Conservation (phyloP, 1,284 basidiomycete genomes). For the Hymenochaete sp. region DNA sequence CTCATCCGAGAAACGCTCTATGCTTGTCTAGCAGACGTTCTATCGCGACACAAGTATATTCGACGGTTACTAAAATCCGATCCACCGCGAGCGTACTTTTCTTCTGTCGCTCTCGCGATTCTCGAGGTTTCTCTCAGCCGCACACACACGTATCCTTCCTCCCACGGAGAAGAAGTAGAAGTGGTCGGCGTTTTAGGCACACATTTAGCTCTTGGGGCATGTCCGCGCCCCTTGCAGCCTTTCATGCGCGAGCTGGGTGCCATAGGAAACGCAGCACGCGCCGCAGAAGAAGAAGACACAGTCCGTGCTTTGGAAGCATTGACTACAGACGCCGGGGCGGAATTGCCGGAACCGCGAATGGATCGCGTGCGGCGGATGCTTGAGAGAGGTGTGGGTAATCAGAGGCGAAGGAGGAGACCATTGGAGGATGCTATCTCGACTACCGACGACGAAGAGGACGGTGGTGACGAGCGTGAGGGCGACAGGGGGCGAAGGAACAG, state of each 20-base stretch:
- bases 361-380: conserved; percentile 55
- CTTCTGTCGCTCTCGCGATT: conserved; percentile 63
- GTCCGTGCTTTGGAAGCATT: conserved; percentile 40
- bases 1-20: conserved; percentile 78
- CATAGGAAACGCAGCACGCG: conserved; percentile 44
- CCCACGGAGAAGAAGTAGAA: conserved; percentile 5
- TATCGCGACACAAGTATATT: conserved; percentile 46
- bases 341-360: conserved; percentile 42
- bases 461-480: conserved; percentile 24
- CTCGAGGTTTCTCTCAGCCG: conserved; percentile 48
- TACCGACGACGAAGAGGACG: conserved; percentile 29
- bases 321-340: conserved; percentile 31
- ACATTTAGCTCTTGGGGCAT: conserved; percentile 42
- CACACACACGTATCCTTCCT: conserved; percentile 1
- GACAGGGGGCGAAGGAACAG: conserved; percentile 33
- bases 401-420: conserved; percentile 2
- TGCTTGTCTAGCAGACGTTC: conserved; percentile 61
- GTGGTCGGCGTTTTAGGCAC: conserved; percentile 43
- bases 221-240: conserved; percentile 50
- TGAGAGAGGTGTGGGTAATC: conserved; percentile 28
- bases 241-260: conserved; percentile 59
- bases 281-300: conserved; percentile 52
- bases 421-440: conserved; percentile 19
- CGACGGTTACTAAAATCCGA: conserved; percentile 48
- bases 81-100: conserved; percentile 66